Conservation (phyloP, 176 grass and related monocot species). For the Tuctoria greenei region DNA sequence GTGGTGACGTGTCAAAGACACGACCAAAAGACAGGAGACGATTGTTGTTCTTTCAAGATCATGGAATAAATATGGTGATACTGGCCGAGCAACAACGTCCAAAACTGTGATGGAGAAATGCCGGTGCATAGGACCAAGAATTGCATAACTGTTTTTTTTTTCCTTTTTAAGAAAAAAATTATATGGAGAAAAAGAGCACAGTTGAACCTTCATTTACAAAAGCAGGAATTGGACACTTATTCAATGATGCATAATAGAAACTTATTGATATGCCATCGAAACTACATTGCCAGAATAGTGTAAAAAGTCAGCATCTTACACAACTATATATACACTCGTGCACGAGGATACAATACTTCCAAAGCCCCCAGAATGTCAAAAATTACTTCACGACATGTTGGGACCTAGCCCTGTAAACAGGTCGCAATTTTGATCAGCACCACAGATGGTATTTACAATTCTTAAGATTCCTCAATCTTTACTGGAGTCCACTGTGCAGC, state of each 20-base stretch:
- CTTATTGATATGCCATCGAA: background rate
- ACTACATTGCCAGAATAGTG: background rate
- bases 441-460: background rate
- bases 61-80: too few species aligned
- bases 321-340: background rate
- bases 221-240: too few species aligned
- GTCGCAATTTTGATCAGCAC: background rate
- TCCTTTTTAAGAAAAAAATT: too few species aligned
- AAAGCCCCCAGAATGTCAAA: background rate
- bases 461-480: conserved; percentile 63
- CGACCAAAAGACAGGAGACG: too few species aligned
- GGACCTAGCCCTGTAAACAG: background rate
- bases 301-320: conserved; percentile 11
- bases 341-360: background rate
- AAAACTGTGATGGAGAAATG: background rate
- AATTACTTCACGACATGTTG: background rate
- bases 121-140: background rate
- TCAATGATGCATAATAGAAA: too few species aligned
- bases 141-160: too few species aligned
- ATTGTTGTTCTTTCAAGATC: too few species aligned
- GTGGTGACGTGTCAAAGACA: too few species aligned
- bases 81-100: background rate
- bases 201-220: too few species aligned
- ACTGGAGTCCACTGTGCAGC: conserved; percentile 64
- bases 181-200: too few species aligned